Evolutionary conservation across 345 rosid genomes (phyloP).

Genomic region (Salix purpurea): DNA sequence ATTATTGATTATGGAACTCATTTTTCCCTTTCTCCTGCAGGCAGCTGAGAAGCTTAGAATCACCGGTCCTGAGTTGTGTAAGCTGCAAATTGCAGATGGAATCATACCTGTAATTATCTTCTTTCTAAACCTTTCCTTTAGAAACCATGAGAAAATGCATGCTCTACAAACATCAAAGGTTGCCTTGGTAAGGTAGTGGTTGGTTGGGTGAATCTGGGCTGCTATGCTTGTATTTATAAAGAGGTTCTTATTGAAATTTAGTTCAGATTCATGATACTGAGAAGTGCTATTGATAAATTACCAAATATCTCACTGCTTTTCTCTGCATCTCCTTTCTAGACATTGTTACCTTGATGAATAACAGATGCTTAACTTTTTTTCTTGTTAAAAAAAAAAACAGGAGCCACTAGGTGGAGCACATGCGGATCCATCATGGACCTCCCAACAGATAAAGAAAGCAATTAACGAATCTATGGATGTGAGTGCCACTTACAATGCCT

Average conservation of each 20-base stretch:
- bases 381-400: slow-evolving; percentile 31
- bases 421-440: slow-evolving; percentile 85
- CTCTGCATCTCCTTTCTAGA: not conserved
- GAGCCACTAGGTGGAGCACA: slow-evolving; percentile 97
- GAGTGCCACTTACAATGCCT: slow-evolving; percentile 31
- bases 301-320: not conserved
- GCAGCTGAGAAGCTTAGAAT: slow-evolving; percentile 92
- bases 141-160: slow-evolving; percentile 1
- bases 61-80: slow-evolving; percentile 68
- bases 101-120: slow-evolving; percentile 62
- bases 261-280: not conserved
- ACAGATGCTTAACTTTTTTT: slow-evolving; percentile 12
- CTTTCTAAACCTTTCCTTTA: not conserved
- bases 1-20: slow-evolving; percentile 6
- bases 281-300: not conserved
- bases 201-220: not conserved
- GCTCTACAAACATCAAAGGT: not conserved
- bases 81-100: slow-evolving; percentile 78
- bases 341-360: not conserved
- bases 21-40: slow-evolving; percentile 32
- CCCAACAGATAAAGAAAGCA: slow-evolving; percentile 76
- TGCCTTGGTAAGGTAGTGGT: not conserved
- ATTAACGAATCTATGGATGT: slow-evolving; percentile 77
- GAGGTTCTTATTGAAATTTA: not conserved
- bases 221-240: not conserved